phyloP scores from a whole-genome alignment of 1,284 basidiomycete species.

The Uromyces viciae-fabae region DNA sequence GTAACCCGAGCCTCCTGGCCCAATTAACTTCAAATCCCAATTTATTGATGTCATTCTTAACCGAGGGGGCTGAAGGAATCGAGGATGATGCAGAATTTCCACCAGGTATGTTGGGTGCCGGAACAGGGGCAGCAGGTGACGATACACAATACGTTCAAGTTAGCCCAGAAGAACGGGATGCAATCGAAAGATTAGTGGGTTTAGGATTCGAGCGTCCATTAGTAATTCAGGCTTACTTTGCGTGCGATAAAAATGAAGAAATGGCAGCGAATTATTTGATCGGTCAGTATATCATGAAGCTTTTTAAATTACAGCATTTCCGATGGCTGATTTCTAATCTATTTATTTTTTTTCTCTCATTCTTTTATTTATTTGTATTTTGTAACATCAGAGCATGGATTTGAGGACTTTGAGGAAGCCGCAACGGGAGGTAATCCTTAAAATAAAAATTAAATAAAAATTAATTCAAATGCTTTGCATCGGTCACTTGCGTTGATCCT shows the following conservation, averaged over 20 bases:
- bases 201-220: constrained; percentile 77
- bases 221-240: constrained; percentile 79
- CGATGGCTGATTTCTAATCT: not conserved
- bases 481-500: too few species aligned
- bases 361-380: too few species aligned
- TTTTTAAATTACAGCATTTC: not conserved
- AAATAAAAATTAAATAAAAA: not conserved
- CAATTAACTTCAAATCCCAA: constrained; percentile 50
- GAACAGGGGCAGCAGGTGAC: not conserved
- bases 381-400: constrained; percentile 21
- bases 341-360: not conserved
- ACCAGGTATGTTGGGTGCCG: constrained; percentile 21
- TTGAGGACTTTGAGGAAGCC: constrained; percentile 40
- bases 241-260: constrained; percentile 92
- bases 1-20: constrained; percentile 66
- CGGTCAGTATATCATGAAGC: constrained; percentile 59
- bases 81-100: constrained; percentile 47
- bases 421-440: constrained; percentile 16
- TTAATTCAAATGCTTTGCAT: too few species aligned
- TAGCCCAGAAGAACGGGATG: constrained; percentile 58
- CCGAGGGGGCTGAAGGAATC: constrained; percentile 49
- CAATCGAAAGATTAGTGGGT: constrained; percentile 78
- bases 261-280: constrained; percentile 83
- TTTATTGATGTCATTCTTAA: constrained; percentile 50
- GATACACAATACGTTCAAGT: constrained; percentile 42